Conservation (phyloP, 2,329 filamentous ascomycete genomes). For the Fusarium graminum region DNA sequence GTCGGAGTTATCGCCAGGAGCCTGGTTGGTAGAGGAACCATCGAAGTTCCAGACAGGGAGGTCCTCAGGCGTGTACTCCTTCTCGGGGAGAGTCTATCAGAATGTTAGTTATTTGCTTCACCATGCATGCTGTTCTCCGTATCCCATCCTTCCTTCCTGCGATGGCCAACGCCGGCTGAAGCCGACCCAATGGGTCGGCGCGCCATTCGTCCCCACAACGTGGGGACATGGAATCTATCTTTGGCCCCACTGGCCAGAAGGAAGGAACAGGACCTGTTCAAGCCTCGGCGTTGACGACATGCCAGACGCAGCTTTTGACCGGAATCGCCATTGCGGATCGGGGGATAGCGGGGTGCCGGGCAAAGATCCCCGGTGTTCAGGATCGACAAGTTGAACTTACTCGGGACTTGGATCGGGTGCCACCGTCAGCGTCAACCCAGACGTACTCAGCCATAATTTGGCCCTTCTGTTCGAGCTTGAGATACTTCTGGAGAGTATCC, state of each 20-base stretch:
- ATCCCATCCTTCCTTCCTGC: background rate
- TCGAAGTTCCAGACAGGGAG: conserved; percentile 70
- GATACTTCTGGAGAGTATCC: conserved; percentile 82
- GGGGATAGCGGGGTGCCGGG: conserved; percentile 2
- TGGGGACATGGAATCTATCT: conserved; percentile 17
- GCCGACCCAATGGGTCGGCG: conserved; percentile 14
- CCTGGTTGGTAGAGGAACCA: conserved; percentile 92
- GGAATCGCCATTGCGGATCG: conserved; percentile 17
- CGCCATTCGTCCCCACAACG: conserved; percentile 16
- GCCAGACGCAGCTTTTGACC: conserved; percentile 14
- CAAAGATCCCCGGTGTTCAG: conserved; percentile 5
- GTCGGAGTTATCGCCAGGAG: conserved; percentile 94
- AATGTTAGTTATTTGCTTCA: background rate
- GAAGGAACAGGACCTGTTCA: conserved; percentile 26
- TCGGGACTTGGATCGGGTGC: conserved; percentile 94
- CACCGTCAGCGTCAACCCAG: conserved; percentile 90
- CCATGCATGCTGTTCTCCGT: background rate
- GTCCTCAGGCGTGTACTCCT: conserved; percentile 64
- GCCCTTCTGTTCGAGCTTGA: conserved; percentile 90
- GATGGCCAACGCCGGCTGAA: conserved; percentile 22
- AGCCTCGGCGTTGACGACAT: conserved; percentile 24
- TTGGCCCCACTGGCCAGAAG: conserved; percentile 22
- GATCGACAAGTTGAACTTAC: conserved; percentile 68
- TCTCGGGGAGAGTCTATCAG: conserved; percentile 63
- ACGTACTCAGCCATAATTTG: conserved; percentile 94